Base-by-base conservation (phyloP, 495 filamentous ascomycete species). In the Emericellopsis terricola region DNA sequence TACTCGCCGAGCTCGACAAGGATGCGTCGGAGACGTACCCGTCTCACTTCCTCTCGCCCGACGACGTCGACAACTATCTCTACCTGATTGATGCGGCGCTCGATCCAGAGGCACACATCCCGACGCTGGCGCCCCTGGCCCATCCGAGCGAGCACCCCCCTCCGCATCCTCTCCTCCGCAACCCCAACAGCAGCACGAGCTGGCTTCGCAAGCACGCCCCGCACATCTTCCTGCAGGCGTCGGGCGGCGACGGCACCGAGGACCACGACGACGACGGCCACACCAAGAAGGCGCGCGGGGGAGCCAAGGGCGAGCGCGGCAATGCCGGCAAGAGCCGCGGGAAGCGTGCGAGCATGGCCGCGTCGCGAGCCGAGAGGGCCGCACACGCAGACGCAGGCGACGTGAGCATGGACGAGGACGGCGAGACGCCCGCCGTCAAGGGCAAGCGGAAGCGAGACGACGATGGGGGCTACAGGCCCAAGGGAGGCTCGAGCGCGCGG, bases 161-260 rank as follows among this genome's bases (percentile, higher is more conserved):
- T 41, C 13, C 28, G 44, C 23, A 55, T 59, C 29, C 45, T 55
- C 11, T 45, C 37, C 28, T 83, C 3, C 69, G 71, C 19, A 94
- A 93, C 45, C 82, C 80, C 0, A 74, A 80, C 24, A 83, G 77
- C 17, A 81, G 91, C 2, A 82, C 85, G 58, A 89, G 87, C 51
- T 94, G 86, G 86, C 59, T 94, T 15, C 70, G 81, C 21, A 71
- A 73, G 38, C 71, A 91, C 46, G 78, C 83, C 37, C 84, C 84
- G 0, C 71, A 84, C 38, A 76, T 78, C 15, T 89, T 86, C 56
- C 56, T 91, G 0, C 79, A 87, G 48, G 76, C 75, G 34, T 46
- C 48, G 18, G 54, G 56, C 20, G 57, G 53, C 15, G 40, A 33
- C 21, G 47, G 57, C 13, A 55, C 41, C 32, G 55, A 47, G 32